phyloP scores from a whole-genome alignment of 768 basidiomycete genomes.

The Lentinula edodes region DNA sequence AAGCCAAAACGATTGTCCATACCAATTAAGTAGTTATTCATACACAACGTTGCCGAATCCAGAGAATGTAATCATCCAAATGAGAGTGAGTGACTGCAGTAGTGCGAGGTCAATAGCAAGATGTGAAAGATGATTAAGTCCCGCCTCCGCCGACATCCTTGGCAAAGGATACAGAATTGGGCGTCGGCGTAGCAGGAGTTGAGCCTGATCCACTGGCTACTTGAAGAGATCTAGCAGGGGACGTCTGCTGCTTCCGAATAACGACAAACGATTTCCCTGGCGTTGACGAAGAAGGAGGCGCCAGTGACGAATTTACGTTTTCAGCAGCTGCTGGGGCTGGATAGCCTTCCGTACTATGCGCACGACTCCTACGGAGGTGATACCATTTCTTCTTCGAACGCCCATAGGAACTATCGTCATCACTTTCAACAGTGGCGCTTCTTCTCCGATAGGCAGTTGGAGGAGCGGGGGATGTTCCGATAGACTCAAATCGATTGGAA shows the following conservation, averaged over 20 bases:
- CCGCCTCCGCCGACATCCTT: neutral
- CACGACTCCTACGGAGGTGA: constrained; percentile 51
- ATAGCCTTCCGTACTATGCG: constrained; percentile 50
- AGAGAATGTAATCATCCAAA: neutral
- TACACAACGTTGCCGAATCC: neutral
- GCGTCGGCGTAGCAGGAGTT: neutral
- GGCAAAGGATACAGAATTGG: neutral
- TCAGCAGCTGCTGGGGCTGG: constrained; percentile 22
- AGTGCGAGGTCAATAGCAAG: neutral
- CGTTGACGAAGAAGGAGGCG: constrained; percentile 21
- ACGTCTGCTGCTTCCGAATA: constrained; percentile 52
- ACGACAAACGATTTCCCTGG: constrained; percentile 63
- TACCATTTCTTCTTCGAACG: constrained; percentile 69
- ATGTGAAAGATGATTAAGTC: neutral
- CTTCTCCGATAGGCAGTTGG: constrained; percentile 10
- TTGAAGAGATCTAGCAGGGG: constrained; percentile 28
- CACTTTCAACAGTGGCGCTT: constrained; percentile 15
- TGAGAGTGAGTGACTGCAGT: neutral
- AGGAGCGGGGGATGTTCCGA: neutral
- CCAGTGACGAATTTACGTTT: constrained; percentile 11
- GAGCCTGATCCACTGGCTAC: constrained; percentile 9
- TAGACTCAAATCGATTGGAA: neutral
- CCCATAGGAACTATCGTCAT: constrained; percentile 36
- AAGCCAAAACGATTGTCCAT: neutral
- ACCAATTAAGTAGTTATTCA: neutral